Base-by-base conservation (phyloP, 805 yeast genomes). In the Naumovozyma castellii region DNA sequence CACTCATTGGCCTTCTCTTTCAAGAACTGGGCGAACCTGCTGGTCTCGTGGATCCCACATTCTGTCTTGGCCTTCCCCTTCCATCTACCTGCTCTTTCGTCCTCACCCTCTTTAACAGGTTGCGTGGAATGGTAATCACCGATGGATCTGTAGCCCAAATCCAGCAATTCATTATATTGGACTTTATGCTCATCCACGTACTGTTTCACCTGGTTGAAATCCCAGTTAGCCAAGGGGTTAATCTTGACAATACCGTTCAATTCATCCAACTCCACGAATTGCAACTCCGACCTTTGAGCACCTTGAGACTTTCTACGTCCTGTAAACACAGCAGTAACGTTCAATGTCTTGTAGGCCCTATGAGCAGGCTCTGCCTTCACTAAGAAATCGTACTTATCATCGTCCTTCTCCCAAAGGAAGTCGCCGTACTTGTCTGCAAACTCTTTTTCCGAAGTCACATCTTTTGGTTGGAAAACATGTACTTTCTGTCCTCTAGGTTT, bases 71-170 rank as follows among this genome's bases (percentile, higher is more conserved):
- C 72, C 57, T 81, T 74, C 2, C 96, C 97, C 67, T 83, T 81
- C 97, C 97, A 90, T 54, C 97, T 75, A 1, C 97, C 97, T n/a
- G 92, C 77, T 48, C 97, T 74, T 61, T 90, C 97, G 56, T 90
- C 97, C 57, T 86, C 97, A 8, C 94, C 95, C 34, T 83, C 95
- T 5, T 66, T 72, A 9, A 85, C 94, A 2, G 97, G 97, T 22
- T 65, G 77, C 0, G 97, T 90, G 1, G 95, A 84, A 61, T 90
- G 97, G 75, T 88, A 90, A 61, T 90, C 97, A 1, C 97, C 97
- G 13, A 90, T 75, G 0, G 95, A 84, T 54, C 86, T 80, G 62
- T 88, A 90, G 0, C 97, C 97, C 41, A 78, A 65, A 60, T 87
- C 90, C 29, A 90, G 65, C 27, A 90, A 68, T 45, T 75, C 86